Percentiles rank a stretch among this genome's conserved stretches.
These are phyloP conservation scores for Moesziomyces aphidis DNA, from an alignment of 1,284 basidiomycete genomes.

Conservation along the genomic window DNA sequence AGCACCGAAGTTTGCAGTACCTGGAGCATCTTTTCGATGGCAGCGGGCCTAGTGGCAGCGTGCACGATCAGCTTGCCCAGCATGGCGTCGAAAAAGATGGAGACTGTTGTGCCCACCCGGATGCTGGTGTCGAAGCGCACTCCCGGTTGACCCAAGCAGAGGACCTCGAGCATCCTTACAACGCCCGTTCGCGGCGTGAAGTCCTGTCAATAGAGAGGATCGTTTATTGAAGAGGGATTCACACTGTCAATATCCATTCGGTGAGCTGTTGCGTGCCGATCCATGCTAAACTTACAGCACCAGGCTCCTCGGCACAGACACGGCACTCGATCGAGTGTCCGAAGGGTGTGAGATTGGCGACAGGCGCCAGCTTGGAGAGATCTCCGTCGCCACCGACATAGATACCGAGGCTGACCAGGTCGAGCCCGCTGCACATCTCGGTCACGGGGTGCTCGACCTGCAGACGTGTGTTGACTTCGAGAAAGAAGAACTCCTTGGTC, in stretches of 20 bases:
- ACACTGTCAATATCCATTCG: no score
- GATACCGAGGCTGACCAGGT: background rate
- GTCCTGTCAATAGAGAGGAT: conserved; percentile 12
- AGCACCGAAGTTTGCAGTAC: conserved; percentile 2
- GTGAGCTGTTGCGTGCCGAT: no score
- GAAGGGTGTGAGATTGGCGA: conserved; percentile 59
- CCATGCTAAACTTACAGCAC: conserved; percentile 57
- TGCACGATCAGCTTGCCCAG: conserved; percentile 70
- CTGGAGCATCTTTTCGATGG: conserved; percentile 60
- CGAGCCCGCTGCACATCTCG: no score
- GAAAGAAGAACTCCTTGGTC: no score
- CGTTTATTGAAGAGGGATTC: no score
- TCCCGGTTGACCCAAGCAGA: conserved; percentile 64
- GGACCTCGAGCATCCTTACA: conserved; percentile 70
- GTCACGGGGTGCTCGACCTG: no score
- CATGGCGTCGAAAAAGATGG: conserved; percentile 74
- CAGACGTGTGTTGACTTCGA: no score
- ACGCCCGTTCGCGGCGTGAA: conserved; percentile 76
- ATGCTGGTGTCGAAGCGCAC: conserved; percentile 72
- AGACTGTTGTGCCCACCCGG: conserved; percentile 72
- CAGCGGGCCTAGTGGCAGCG: conserved; percentile 69
- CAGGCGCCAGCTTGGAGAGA: conserved; percentile 62
- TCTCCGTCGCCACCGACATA: conserved; percentile 66
- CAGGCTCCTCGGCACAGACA: conserved; percentile 77
- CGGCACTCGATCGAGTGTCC: conserved; percentile 75